Base-by-base conservation (phyloP, 176 grass and related monocot genomes). In the Ensete ventricosum region DNA sequence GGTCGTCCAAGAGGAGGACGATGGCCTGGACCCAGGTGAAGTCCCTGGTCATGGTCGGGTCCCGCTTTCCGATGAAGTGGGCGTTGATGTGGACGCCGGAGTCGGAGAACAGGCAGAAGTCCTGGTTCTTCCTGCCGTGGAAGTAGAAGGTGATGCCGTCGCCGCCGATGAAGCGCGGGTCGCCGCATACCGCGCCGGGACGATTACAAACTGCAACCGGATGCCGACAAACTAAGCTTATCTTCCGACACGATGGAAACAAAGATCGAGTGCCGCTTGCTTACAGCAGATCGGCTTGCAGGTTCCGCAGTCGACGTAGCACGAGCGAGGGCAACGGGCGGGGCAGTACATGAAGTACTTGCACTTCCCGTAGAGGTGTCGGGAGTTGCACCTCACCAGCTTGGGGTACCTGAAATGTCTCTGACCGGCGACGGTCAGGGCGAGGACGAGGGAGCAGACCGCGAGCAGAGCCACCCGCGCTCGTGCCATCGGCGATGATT, bases 11-110 rank as follows among this genome's bases (percentile, higher is more conserved):
- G 14, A 81, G 50, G 53, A 85, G 48, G 13, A 55, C 62, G 25
- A 85, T 21, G 25, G 78, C 80, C 64, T 85, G 83, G 23, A 85
- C 64, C 72, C 78, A 85, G 13, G 83, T 85, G 78, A 85, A 81
- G 73, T 85, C 78, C 0, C 83, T 53, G 14, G 73, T 81, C 60
- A 76, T 85, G 53, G 58, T 21, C 24, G 78, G 55, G 21, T 67
- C 77, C 0, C 72, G 71, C 74, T 85, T 85, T 9, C 72, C 83
- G 9, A 77, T 64, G 78, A 77, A 77, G 49, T 81, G 83, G 11
- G 72, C 83, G 66, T 84, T 84, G 70, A 84, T 80, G 77, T 84
- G 77, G 77, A 84, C 24, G 19, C 62, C 52, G 1, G 71, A 51
- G 77, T 84, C 76, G 17, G 50, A 75, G 29, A 80, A 49, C 2